Conservation (phyloP, 345 rosid species). For the Pelargonium nanum region DNA sequence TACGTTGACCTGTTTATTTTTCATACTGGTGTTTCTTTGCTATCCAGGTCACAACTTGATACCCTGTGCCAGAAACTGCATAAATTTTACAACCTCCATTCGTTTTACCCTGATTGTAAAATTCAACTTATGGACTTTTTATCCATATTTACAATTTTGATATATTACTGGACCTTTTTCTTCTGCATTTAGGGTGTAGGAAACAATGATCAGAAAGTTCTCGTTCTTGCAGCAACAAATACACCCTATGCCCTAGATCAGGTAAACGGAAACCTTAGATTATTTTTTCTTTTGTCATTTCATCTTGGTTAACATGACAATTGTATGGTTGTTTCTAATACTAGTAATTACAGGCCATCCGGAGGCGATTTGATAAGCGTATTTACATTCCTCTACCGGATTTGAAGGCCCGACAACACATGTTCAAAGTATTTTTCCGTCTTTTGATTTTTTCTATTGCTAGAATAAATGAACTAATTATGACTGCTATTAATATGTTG, state of each 20-base stretch:
- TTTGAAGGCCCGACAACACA: constrained; percentile 78
- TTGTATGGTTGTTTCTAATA: constrained; percentile 16
- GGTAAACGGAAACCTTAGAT: constrained; percentile 22
- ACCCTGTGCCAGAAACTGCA: background rate
- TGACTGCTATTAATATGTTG: background rate
- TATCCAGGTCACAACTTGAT: background rate
- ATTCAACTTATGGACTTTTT: background rate
- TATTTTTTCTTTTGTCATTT: constrained; percentile 8
- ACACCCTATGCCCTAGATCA: constrained; percentile 94
- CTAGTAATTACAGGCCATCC: constrained; percentile 54
- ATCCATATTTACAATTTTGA: constrained; percentile 5
- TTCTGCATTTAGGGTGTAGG: constrained; percentile 65
- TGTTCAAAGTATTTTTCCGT: constrained; percentile 62
- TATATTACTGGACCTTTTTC: constrained; percentile 5
- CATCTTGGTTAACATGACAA: constrained; percentile 2
- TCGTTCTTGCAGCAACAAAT: constrained; percentile 90
- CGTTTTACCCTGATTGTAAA: background rate
- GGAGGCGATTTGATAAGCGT: constrained; percentile 94
- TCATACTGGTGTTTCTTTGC: background rate
- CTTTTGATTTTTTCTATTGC: background rate
- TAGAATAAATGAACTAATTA: background rate
- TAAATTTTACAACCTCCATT: background rate
- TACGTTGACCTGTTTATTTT: too few relatives aligned
- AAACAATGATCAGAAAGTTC: constrained; percentile 80
- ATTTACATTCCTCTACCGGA: constrained; percentile 95